phyloP scores from a whole-genome alignment of 306 rosid genomes.

The Adenanthera pavonina region DNA sequence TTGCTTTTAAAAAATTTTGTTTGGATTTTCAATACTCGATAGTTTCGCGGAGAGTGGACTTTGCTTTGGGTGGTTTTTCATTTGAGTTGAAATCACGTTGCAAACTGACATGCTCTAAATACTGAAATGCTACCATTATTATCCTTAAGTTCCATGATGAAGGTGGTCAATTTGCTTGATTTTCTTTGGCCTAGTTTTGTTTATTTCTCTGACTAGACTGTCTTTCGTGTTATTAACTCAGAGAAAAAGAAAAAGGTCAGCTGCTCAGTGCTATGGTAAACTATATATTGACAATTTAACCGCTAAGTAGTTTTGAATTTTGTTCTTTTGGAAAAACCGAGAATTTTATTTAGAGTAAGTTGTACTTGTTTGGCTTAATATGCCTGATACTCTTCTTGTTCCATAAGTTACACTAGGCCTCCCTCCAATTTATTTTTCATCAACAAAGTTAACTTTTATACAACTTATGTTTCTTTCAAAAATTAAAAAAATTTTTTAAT shows the following conservation, averaged over 20 bases:
- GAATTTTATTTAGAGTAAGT: not conserved
- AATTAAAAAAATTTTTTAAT: no score
- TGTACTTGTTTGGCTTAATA: no score
- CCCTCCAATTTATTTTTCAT: no score
- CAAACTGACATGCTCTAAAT: not conserved
- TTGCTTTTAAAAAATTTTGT: not conserved
- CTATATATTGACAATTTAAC: not conserved
- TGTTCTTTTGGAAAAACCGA: not conserved
- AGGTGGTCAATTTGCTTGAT: not conserved
- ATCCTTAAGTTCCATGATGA: not conserved
- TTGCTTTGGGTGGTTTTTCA: not conserved
- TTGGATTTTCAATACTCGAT: not conserved
- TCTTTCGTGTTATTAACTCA: not conserved
- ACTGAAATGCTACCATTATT: not conserved
- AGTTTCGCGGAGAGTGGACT: not conserved
- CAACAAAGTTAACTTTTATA: no score
- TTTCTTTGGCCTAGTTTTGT: not conserved
- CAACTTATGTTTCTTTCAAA: no score
- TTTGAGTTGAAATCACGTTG: not conserved
- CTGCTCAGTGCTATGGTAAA: not conserved
- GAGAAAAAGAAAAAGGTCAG: not conserved
- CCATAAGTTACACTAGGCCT: no score
- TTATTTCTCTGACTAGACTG: not conserved
- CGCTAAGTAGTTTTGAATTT: not conserved
- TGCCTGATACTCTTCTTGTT: no score